These are phyloP conservation scores for Penicillium crustosum DNA, from an alignment of 2,329 filamentous ascomycete species.

Conservation along the genomic window DNA sequence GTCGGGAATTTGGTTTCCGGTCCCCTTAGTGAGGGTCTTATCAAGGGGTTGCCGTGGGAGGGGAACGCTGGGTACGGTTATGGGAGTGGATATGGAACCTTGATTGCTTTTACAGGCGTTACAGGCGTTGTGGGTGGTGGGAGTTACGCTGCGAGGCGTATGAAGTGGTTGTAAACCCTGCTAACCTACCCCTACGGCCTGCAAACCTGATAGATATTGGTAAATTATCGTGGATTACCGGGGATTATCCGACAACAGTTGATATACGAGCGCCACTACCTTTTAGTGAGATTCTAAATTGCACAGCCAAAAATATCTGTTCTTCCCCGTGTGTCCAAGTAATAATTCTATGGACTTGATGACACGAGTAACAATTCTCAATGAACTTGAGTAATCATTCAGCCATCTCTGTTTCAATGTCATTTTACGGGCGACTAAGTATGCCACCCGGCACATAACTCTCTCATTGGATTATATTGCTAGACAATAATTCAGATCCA, in stretches of 20 bases:
- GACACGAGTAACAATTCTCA: too few relatives aligned
- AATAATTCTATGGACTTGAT: too few relatives aligned
- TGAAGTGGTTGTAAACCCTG: background rate
- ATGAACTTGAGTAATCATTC: too few relatives aligned
- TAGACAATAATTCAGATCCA: too few relatives aligned
- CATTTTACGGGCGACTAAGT: too few relatives aligned
- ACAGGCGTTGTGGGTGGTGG: conserved; percentile 21
- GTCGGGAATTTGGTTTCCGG: conserved; percentile 53
- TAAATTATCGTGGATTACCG: background rate
- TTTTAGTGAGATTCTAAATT: background rate
- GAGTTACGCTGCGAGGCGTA: background rate
- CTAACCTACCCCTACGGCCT: background rate
- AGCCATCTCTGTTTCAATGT: too few relatives aligned
- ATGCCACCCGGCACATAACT: too few relatives aligned
- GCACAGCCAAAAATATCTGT: too few relatives aligned
- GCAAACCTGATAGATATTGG: too few relatives aligned
- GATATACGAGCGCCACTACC: background rate
- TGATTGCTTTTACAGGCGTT: conserved; percentile 33
- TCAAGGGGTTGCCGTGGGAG: conserved; percentile 22
- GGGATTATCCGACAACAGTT: too few relatives aligned
- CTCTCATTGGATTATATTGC: too few relatives aligned
- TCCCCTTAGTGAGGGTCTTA: conserved; percentile 49
- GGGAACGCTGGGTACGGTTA: conserved; percentile 24
- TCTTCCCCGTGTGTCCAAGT: too few relatives aligned
- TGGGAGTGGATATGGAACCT: conserved; percentile 29